Percentiles rank a stretch among this genome's conserved stretches.
phyloP scores from a whole-genome alignment of 2,329 filamentous ascomycete genomes.

The Coniochaeta hoffmannii region DNA sequence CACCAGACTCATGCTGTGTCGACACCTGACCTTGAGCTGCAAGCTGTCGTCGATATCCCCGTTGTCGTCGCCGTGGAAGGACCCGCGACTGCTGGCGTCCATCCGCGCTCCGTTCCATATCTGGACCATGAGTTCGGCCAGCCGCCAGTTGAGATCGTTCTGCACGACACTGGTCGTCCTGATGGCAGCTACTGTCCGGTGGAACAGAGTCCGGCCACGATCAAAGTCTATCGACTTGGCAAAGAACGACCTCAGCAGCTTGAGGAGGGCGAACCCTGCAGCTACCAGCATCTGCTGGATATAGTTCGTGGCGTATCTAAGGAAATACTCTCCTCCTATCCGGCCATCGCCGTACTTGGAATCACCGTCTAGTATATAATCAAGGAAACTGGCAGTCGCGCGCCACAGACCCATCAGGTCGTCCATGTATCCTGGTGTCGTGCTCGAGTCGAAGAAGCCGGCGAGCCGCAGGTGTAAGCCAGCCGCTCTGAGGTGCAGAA shows the following conservation, averaged over 20 bases:
- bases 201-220: slow-evolving; percentile 60
- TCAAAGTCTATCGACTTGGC: slow-evolving; percentile 63
- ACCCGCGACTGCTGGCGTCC: slow-evolving; percentile 37
- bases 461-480: slow-evolving; percentile 69
- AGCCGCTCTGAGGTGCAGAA: slow-evolving; percentile 65
- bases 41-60: slow-evolving; percentile 59
- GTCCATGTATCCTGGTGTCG: slow-evolving; percentile 62
- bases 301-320: slow-evolving; percentile 66
- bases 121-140: slow-evolving; percentile 80
- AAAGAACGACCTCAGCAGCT: slow-evolving; percentile 72
- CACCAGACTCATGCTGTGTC: slow-evolving; percentile 78
- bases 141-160: slow-evolving; percentile 72
- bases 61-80: slow-evolving; percentile 35
- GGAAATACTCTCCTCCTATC: slow-evolving; percentile 41
- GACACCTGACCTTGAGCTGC: slow-evolving; percentile 73
- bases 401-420: slow-evolving; percentile 72
- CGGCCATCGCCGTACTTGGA: slow-evolving; percentile 26
- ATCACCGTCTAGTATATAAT: slow-evolving; percentile 51
- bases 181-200: slow-evolving; percentile 62
- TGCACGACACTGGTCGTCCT: slow-evolving; percentile 66
- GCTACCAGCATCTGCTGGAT: slow-evolving; percentile 83
- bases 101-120: slow-evolving; percentile 69
- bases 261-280: slow-evolving; percentile 68
- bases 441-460: slow-evolving; percentile 74
- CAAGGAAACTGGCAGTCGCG: slow-evolving; percentile 62